Percentiles rank a stretch among this genome's conserved stretches.
These are phyloP conservation scores for Pseudotsuga menziesii DNA, from an alignment of 75 land plant species.

Conservation along the genomic window DNA sequence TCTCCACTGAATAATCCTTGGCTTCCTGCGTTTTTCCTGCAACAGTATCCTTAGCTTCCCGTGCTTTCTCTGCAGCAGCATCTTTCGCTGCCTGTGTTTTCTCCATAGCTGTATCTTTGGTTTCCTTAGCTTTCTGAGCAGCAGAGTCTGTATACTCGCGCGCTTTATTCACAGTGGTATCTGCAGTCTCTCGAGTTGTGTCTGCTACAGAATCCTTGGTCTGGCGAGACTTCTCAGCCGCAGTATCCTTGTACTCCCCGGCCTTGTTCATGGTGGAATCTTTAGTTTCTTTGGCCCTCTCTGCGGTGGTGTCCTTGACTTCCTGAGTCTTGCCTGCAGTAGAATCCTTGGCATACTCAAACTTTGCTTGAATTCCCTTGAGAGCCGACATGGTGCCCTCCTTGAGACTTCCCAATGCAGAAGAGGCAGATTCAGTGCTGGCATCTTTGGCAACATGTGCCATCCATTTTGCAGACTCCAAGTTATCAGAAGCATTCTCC, in stretches of 20 bases:
- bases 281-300: slow-evolving; percentile 13
- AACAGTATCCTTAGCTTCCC: slow-evolving; percentile 20
- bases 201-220: slow-evolving; percentile 15
- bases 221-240: slow-evolving; percentile 16
- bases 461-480: background rate
- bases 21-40: slow-evolving; percentile 21
- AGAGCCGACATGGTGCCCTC: slow-evolving; percentile 13
- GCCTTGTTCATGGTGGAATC: slow-evolving; percentile 6
- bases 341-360: slow-evolving; percentile 29
- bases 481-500: slow-evolving; percentile 1
- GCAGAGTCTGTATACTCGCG: slow-evolving; percentile 16
- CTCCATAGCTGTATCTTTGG: slow-evolving; percentile 5
- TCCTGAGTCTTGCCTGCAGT: slow-evolving; percentile 19
- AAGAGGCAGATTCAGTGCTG: slow-evolving; percentile 14
- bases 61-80: slow-evolving; percentile 16
- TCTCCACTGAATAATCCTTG: slow-evolving; percentile 22
- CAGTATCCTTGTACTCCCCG: slow-evolving; percentile 9
- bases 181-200: slow-evolving; percentile 18
- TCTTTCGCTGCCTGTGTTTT: slow-evolving; percentile 19
- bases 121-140: slow-evolving; percentile 6
- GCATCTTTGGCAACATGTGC: slow-evolving; percentile 7
- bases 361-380: slow-evolving; percentile 20
- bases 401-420: slow-evolving; percentile 17
- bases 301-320: slow-evolving; percentile 15
- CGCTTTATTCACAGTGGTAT: slow-evolving; percentile 18